phyloP scores from a whole-genome alignment of 495 filamentous ascomycete species.

The Xylaria acuta region DNA sequence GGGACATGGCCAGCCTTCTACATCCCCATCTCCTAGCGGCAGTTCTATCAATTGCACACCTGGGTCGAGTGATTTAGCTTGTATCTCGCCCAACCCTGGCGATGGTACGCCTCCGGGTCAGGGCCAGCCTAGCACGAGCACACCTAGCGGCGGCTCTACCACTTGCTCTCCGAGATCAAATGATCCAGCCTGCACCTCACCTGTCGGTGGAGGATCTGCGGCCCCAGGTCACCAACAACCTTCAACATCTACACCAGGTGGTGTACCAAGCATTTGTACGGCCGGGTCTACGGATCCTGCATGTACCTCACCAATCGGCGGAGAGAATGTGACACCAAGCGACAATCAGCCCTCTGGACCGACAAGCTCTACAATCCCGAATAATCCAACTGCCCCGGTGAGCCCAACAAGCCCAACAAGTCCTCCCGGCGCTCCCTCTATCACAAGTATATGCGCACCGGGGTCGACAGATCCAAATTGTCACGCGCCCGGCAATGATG shows the following conservation, averaged over 20 bases:
- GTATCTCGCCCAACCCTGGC: slow-evolving; percentile 22
- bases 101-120: slow-evolving; percentile 20
- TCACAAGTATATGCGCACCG: slow-evolving; percentile 19
- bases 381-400: not conserved
- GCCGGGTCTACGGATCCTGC: slow-evolving; percentile 30
- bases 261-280: slow-evolving; percentile 25
- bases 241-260: slow-evolving; percentile 25
- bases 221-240: slow-evolving; percentile 29
- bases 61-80: slow-evolving; percentile 31
- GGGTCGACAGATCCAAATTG: slow-evolving; percentile 33
- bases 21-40: slow-evolving; percentile 17
- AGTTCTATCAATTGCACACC: slow-evolving; percentile 22
- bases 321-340: slow-evolving; percentile 19
- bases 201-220: slow-evolving; percentile 22
- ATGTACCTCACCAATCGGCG: slow-evolving; percentile 29
- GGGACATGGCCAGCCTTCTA: slow-evolving; percentile 14
- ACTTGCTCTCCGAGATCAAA: slow-evolving; percentile 19
- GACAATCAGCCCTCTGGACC: slow-evolving; percentile 22
- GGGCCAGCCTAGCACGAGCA: slow-evolving; percentile 14
- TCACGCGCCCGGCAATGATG: slow-evolving; percentile 18
- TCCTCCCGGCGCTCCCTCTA: slow-evolving; percentile 10
- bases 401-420: slow-evolving; percentile 5
- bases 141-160: not conserved
- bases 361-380: not conserved
- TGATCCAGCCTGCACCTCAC: slow-evolving; percentile 28